Evolutionary conservation across 345 rosid species (phyloP), one percentile per base, ranked within the genome.

Genomic region (Boechera divaricarpa): DNA sequence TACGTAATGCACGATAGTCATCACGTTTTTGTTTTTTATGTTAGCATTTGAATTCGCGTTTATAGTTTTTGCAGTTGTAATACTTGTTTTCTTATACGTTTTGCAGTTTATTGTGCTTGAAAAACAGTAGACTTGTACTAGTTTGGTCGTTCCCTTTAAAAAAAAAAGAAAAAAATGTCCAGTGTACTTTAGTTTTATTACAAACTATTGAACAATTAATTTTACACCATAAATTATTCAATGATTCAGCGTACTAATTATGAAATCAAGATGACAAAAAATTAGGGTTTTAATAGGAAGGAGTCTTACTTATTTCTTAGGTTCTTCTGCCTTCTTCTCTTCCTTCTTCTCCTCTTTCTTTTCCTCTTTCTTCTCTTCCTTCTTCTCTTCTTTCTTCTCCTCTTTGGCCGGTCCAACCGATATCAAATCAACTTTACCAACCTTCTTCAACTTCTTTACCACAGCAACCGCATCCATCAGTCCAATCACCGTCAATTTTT

Each of bases 321-420:
- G 74, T 4, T 82, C 79, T 15, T 79, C 80, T 10, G 76, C 76
- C 32, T 79, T 83, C 41, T 77, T 70, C 33, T 77, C 77, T 21
- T 85, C 87, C 10, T 90, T 86, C 75, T 84, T 83, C 18, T 83
- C 91, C 0, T 88, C 88, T 33, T 88, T 85, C 52, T 87, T 84
- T 0, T 87, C 88, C 0, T 90, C 88, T 5, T 84, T 86, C 45
- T 89, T 81, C 6, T 83, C 91, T 4, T 84, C 92, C 21, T 93
- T 90, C 68, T 91, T 86, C 18, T 85, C 93, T 28, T 86, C 94
- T 67, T 94, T 94, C 87, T 91, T 91, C 77, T 90, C 97, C 63
- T 88, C 98, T 58, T 93, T 91, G 3, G 97, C 98, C 18, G 98
- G 98, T 11, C 98, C 97, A 13, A 92, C 95, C 4, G 95, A 89